Base-by-base conservation (phyloP, 192 early-diverging fungal species). In the Coemansia sp. region DNA sequence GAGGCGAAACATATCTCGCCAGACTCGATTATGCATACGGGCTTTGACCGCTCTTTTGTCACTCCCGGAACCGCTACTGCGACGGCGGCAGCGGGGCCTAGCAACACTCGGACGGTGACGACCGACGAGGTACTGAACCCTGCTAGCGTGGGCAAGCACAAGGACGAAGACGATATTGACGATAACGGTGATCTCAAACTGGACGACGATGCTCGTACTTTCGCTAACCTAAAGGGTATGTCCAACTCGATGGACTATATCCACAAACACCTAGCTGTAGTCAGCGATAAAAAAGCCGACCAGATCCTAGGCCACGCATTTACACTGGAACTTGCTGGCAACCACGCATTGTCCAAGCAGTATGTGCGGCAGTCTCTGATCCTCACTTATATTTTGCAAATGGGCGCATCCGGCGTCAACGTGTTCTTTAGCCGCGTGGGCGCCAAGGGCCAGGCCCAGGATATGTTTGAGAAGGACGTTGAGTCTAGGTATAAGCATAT, bases 391-490 rank as follows among this genome's bases (percentile, higher is more conserved):
- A 92, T 92, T 68, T 84, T 88, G 20, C 83, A 92, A 42, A 86
- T 98, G 41, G 95, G 96, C 43, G 77, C 86, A 49, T 91, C 93
- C 69, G 97, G 97, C 34, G 88, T 95, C 18, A 86, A 82, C 20
- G 73, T 95, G 29, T 98, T 98, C 74, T 96, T 96, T 77, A 76
- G 77, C 47, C 91, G 93, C 84, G 54, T 85, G 27, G 77, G 76
- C n/a, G 11, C 69, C 34, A 72, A 74, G 40, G 87, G 92, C 51
- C 71, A 78, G 29, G 93, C 95, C 3, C 87, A 88, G 43, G 85
- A 90, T 29, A 90, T 96, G 85, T 97, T 97, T 79, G 76, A 86
- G 67, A 88, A 89, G 49, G 97, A 98, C 82, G 92, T 97, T n/a
- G 84, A 89, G 13, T 85, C 91, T 16, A 95, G 93, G 16, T 96